Conservation (phyloP, 2,329 filamentous ascomycete species). For the Pseudogymnoascus sp. region DNA sequence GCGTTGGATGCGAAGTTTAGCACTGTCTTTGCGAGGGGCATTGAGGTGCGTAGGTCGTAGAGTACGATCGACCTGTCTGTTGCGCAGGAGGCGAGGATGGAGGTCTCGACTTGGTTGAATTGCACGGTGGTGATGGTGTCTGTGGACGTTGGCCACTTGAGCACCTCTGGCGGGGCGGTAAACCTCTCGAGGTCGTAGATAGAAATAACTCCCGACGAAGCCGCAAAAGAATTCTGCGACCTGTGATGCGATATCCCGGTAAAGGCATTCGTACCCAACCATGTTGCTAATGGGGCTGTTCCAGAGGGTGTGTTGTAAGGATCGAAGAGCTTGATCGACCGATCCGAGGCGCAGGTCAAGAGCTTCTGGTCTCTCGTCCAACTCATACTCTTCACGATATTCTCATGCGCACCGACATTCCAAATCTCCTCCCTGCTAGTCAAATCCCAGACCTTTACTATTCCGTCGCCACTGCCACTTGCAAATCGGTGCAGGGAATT, state of each 20-base stretch:
- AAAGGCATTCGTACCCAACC: conserved; percentile 75
- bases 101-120: conserved; percentile 93
- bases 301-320: conserved; percentile 67
- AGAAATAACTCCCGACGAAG: conserved; percentile 66
- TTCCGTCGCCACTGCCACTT: conserved; percentile 81
- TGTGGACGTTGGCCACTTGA: conserved; percentile 78
- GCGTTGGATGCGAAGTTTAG: conserved; percentile 77
- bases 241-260: conserved; percentile 79
- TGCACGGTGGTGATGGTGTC: conserved; percentile 84
- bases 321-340: conserved; percentile 83
- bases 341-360: conserved; percentile 78
- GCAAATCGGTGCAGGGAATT: conserved; percentile 65
- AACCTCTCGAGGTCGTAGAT: conserved; percentile 82
- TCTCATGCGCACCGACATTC: conserved; percentile 78
- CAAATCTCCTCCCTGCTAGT: conserved; percentile 64
- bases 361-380: conserved; percentile 84
- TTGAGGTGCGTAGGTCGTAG: conserved; percentile 83
- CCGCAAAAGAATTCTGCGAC: conserved; percentile 68
- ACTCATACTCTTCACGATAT: conserved; percentile 82
- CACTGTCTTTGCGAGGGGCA: conserved; percentile 70
- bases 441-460: conserved; percentile 89
- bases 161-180: conserved; percentile 69
- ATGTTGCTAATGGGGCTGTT: conserved; percentile 69
- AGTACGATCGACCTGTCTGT: conserved; percentile 81
- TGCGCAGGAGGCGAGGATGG: conserved; percentile 74